A percentile compares a stretch with the other conserved stretches of the same genome.
phyloP scores from a whole-genome alignment of 2,329 filamentous ascomycete species.

The Colletotrichum simmondsii region DNA sequence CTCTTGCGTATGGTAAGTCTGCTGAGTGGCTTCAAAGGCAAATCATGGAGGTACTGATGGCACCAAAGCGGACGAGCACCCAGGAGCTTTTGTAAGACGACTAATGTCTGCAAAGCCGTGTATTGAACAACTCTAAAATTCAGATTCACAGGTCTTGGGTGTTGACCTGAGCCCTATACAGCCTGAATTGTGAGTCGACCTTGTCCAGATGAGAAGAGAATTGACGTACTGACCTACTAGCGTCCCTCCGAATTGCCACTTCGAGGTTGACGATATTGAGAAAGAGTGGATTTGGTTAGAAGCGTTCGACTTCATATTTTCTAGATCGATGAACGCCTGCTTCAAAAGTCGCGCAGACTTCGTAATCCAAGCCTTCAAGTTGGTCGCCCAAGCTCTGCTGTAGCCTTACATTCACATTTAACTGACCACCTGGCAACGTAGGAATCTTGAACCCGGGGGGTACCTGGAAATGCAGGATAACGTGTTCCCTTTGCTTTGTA shows the following conservation, averaged over 20 bases:
- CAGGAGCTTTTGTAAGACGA: slow-evolving; percentile 40
- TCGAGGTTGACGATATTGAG: slow-evolving; percentile 51
- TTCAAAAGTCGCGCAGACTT: no score
- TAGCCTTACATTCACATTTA: slow-evolving; percentile 31
- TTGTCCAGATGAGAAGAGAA: no score
- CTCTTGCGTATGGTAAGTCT: slow-evolving; percentile 53
- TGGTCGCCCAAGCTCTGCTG: no score
- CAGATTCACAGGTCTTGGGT: slow-evolving; percentile 34
- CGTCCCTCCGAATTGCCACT: slow-evolving; percentile 50
- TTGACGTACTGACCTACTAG: slow-evolving; percentile 34
- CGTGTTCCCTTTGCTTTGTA: neutral
- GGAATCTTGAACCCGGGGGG: neutral
- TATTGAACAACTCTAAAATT: no score
- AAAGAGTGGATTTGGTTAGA: slow-evolving; percentile 39
- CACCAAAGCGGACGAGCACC: slow-evolving; percentile 33
- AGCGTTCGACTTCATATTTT: slow-evolving; percentile 69
- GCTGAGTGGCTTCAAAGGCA: neutral
- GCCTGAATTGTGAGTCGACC: slow-evolving; percentile 42
- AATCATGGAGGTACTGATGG: neutral
- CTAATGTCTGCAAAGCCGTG: no score
- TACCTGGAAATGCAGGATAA: neutral
- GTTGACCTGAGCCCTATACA: slow-evolving; percentile 53
- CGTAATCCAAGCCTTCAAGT: no score
- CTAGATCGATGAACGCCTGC: slow-evolving; percentile 42
- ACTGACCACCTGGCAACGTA: slow-evolving; percentile 41